These are phyloP conservation scores for Kitagawia praeruptora DNA, from an alignment of 129 eudicot species.

Conservation along the genomic window DNA sequence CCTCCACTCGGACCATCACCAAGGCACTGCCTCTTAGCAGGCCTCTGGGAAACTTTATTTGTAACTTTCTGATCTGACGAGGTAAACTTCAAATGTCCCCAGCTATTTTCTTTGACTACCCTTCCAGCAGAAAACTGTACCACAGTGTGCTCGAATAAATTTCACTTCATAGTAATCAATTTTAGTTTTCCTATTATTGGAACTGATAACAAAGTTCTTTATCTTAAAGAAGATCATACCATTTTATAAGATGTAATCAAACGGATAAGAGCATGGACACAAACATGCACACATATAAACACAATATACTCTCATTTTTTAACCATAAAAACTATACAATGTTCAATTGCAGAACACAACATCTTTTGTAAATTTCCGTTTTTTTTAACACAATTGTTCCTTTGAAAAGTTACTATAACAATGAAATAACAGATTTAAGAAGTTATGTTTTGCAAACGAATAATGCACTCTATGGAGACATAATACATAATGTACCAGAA, in stretches of 20 bases:
- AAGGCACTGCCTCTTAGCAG: conserved; percentile 67
- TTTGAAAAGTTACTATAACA: too few relatives aligned
- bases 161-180: neutral
- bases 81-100: conserved; percentile 38
- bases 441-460: too few relatives aligned
- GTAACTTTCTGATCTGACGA: conserved; percentile 39
- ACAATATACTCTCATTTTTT: neutral
- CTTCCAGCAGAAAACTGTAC: conserved; percentile 64
- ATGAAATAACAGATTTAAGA: too few relatives aligned
- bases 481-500: too few relatives aligned
- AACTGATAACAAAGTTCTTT: neutral
- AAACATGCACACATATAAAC: neutral
- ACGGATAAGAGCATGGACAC: neutral
- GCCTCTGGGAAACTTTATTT: conserved; percentile 36
- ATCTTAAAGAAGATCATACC: neutral
- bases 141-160: conserved; percentile 1
- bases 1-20: conserved; percentile 36
- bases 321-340: neutral
- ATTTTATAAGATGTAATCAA: neutral
- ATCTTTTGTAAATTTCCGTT: neutral
- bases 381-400: too few relatives aligned
- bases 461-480: too few relatives aligned
- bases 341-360: neutral
- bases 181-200: neutral
- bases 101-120: conserved; percentile 40